Conservation (phyloP, 208 protist species). For the Acanthamoeba culbertsoni region DNA sequence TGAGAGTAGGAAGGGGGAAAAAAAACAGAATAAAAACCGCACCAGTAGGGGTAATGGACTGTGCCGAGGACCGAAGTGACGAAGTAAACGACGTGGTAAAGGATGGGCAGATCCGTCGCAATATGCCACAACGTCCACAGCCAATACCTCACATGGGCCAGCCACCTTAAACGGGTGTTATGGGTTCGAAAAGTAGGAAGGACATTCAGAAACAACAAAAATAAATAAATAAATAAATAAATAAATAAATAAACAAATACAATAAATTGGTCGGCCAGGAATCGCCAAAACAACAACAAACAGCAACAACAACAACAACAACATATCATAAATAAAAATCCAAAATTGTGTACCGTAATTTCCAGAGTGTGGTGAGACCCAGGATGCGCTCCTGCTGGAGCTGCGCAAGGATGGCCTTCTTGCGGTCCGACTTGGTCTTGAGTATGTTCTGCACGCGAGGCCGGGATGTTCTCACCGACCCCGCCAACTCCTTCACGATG, state of each 20-base stretch:
- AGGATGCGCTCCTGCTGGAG: background rate
- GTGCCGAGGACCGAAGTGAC: constrained; percentile 20
- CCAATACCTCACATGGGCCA: constrained; percentile 35
- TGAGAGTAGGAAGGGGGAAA: background rate
- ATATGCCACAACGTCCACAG: constrained; percentile 21
- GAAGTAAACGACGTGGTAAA: constrained; percentile 41
- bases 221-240: too few species aligned
- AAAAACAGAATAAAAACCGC: too few species aligned
- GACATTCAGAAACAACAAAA: too few species aligned
- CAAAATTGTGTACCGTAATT: too few species aligned
- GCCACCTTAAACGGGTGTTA: background rate
- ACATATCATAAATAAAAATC: too few species aligned
- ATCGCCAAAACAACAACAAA: too few species aligned
- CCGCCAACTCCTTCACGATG: background rate
- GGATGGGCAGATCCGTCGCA: background rate
- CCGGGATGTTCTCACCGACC: background rate
- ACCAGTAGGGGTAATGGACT: constrained; percentile 45
- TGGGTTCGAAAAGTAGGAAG: too few species aligned
- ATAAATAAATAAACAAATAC: too few species aligned
- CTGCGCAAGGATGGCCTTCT: constrained; percentile 23
- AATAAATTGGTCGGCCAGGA: too few species aligned
- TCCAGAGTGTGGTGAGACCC: too few species aligned
- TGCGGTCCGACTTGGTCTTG: constrained; percentile 7
- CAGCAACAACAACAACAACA: too few species aligned
- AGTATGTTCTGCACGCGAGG: constrained; percentile 37